These are phyloP conservation scores for Dorcoceras hygrometricum DNA, from an alignment of 257 asterid species.

Conservation along the genomic window DNA sequence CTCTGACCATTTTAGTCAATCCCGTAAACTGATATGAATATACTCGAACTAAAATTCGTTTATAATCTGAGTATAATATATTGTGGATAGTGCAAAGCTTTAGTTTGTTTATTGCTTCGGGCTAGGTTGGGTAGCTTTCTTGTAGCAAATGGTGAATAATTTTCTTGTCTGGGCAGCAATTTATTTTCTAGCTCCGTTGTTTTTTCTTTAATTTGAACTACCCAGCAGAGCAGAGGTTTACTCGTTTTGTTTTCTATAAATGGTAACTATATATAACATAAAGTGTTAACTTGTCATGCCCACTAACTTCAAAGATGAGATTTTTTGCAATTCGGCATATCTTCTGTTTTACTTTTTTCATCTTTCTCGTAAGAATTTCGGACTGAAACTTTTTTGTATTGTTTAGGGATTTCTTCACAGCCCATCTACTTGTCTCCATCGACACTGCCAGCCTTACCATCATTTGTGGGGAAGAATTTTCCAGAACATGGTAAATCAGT, in stretches of 20 bases:
- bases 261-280: too few relatives aligned
- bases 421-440: conserved; percentile 60
- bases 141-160: background rate
- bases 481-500: conserved; percentile 47
- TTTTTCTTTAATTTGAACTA: background rate
- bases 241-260: background rate
- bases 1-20: background rate
- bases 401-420: conserved; percentile 50
- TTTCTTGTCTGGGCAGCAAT: conserved; percentile 6
- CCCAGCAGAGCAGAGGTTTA: background rate
- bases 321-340: conserved; percentile 8
- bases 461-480: conserved; percentile 36
- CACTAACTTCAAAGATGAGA: background rate
- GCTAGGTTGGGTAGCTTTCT: background rate
- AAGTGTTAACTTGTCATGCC: background rate
- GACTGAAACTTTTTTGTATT: conserved; percentile 8
- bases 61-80: background rate
- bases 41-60: conserved; percentile 1
- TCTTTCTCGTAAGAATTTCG: conserved; percentile 5
- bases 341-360: background rate
- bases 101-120: background rate
- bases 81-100: background rate
- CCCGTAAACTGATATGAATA: background rate
- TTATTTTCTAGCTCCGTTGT: background rate
- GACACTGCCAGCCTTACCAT: conserved; percentile 40